Base-by-base conservation (phyloP, 352 stramenopile genomes). In the Phytopythium aichiense region DNA sequence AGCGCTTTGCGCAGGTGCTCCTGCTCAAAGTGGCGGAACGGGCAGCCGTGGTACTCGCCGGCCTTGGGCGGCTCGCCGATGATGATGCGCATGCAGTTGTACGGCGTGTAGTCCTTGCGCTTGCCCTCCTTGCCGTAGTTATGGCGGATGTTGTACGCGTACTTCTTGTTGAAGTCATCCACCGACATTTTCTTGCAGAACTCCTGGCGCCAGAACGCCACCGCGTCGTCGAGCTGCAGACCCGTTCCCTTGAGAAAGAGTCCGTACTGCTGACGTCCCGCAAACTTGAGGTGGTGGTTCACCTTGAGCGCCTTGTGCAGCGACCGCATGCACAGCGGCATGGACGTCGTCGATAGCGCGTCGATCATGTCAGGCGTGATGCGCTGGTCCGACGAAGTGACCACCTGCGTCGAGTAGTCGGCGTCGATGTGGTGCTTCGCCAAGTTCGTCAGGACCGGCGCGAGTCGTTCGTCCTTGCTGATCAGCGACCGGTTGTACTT, bases 121-220 rank as follows among this genome's bases (percentile, higher is more conserved):
- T 99, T 99, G 55, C 98, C 98, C 78, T 99, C 98, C 72, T 99
- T 99, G 43, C 97, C 98, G 77, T 99, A 99, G 83, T 98, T 99
- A 86, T 99, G 97, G 56, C 97, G 89, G 57, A 99, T 98, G 76
- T 98, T 98, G 87, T 99, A 99, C 16, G 91, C 79, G 76, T 99
- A 99, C 61, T 98, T 89, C 67, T 99, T 99, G 73, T 97, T 95
- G 73, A 99, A 99, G 64, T 98, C 88, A 53, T 99, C 98, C 13
- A 96, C 77, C 5, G 93, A 97, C 76, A 99, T 98, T 66, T 94
- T 94, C 68, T 95, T 95, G 64, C 84, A 94, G 56, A 98, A 97
- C 70, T 92, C 75, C 61, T 86, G 82, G 70, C 98, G 93, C 87
- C 98, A 99, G 74, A 98, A 99, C 12, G 86, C 69, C 46, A 99